Evolutionary conservation across 257 asterid species (phyloP), one percentile per base, ranked within the genome.

Genomic region (Nicotiana tabacum): DNA sequence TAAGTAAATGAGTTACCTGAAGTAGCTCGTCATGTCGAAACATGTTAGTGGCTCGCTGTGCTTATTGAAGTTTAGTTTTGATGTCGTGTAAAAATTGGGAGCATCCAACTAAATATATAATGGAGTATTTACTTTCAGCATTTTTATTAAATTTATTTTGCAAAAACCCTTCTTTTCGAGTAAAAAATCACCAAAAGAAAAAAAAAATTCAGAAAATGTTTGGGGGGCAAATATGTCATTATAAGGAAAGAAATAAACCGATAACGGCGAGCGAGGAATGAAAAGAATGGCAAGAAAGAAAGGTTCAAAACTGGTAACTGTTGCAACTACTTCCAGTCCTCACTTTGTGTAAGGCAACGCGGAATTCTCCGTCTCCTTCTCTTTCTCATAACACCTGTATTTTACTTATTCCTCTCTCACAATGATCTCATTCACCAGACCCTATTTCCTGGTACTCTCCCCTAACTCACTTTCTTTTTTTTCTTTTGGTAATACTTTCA

Each of bases 321-420:
- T 27, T 51, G 81, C 85, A 88, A 87, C 90, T 43, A 83, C 88
- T 58, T 68, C 77, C 82, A 16, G 61, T 56, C 61, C 56, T n/a
- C 15, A 4, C n/a, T 69, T 69, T 70, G 57, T 39, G 33, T 46
- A 46, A 72, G 33, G 82, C 86, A 88, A 67, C 84, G 85, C 89
- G 91, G 85, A 83, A 82, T 15, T 86, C 83, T 83, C 86, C 84
- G 16, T 7, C 80, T 82, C 64, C 81, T 84, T 84, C 88, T 91
- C 86, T 84, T 88, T 85, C 86, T 84, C 90, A 39, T 87, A 84
- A 82, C 78, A 7, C 46, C 78, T 27, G 15, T 82, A 77, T 67
- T 33, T 55, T 62, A 66, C 48, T 43, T 43, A 77, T 79, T 65
- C 65, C 89, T 86, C 77, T 64, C 87, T 84, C 80, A 62, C 85